Conservation (phyloP, 139 green algal genomes). For the Tetradesmus obliquus region DNA sequence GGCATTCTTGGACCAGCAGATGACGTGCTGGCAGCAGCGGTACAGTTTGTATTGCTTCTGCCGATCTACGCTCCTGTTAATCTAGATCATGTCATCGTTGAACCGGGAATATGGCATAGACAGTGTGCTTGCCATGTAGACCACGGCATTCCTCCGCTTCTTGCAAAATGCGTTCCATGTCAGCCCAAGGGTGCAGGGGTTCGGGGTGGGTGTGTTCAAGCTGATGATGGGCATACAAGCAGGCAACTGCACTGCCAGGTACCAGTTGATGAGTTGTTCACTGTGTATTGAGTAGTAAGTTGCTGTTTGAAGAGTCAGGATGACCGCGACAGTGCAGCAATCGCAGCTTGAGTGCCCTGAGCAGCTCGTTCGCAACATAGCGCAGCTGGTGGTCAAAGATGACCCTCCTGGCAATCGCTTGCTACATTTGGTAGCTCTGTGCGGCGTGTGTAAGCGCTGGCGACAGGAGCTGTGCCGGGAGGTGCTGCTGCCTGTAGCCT, state of each 20-base stretch:
- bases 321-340: not conserved
- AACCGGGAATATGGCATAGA: too few relatives aligned
- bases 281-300: not conserved
- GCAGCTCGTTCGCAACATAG: not conserved
- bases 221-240: not conserved
- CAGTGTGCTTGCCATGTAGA: too few relatives aligned
- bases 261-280: not conserved
- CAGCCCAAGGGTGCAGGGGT: not conserved
- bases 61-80: not conserved
- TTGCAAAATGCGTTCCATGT: not conserved
- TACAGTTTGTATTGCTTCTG: not conserved
- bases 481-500: slow-evolving; percentile 42
- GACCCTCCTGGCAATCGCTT: slow-evolving; percentile 41
- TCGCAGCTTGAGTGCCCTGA: not conserved
- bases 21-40: not conserved
- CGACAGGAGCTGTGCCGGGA: slow-evolving; percentile 52
- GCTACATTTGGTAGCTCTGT: slow-evolving; percentile 63
- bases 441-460: slow-evolving; percentile 66
- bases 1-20: not conserved
- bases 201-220: not conserved
- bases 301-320: not conserved
- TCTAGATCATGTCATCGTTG: not conserved
- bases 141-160: not conserved
- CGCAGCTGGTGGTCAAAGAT: not conserved
- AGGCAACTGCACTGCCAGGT: too few relatives aligned